Conservation (phyloP, 2,329 filamentous ascomycete genomes). For the Chaetomiaceae sp. region DNA sequence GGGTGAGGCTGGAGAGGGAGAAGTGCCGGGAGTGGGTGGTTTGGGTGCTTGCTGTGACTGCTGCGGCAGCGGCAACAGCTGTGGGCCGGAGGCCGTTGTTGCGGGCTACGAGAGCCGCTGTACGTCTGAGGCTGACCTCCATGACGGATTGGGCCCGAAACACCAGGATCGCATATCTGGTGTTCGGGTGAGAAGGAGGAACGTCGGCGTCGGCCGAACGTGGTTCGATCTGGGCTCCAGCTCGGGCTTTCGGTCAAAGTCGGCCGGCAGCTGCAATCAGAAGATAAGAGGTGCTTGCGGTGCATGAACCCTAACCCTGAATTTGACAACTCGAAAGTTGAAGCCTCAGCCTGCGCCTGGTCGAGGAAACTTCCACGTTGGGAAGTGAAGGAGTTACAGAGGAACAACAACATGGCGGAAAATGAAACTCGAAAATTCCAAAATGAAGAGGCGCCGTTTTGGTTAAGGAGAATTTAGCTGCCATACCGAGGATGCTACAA, state of each 20-base stretch:
- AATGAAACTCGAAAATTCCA: too few species aligned
- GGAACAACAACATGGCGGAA: too few species aligned
- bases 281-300: slow-evolving; percentile 1
- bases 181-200: slow-evolving; percentile 1
- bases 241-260: slow-evolving; percentile 11
- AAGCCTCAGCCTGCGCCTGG: too few species aligned
- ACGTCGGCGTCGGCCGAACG: neutral
- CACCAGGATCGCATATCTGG: slow-evolving; percentile 9
- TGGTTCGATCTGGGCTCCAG: slow-evolving; percentile 21
- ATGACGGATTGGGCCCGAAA: slow-evolving; percentile 18
- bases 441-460: too few species aligned
- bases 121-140: slow-evolving; percentile 24
- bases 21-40: slow-evolving; percentile 43
- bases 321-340: neutral
- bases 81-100: slow-evolving; percentile 8
- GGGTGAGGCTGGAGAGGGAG: slow-evolving; percentile 81
- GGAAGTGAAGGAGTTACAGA: too few species aligned
- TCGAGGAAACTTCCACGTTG: too few species aligned
- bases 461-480: too few species aligned
- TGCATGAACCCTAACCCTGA: slow-evolving; percentile 6
- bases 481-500: too few species aligned
- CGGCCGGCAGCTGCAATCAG: slow-evolving; percentile 8
- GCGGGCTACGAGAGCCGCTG: slow-evolving; percentile 20
- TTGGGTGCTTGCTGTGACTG: neutral
- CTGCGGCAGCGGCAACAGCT: neutral